A percentile compares a stretch with the other conserved stretches of the same genome.
Conservation (phyloP, 768 basidiomycete genomes). For the Calocybe gangraenosa region DNA sequence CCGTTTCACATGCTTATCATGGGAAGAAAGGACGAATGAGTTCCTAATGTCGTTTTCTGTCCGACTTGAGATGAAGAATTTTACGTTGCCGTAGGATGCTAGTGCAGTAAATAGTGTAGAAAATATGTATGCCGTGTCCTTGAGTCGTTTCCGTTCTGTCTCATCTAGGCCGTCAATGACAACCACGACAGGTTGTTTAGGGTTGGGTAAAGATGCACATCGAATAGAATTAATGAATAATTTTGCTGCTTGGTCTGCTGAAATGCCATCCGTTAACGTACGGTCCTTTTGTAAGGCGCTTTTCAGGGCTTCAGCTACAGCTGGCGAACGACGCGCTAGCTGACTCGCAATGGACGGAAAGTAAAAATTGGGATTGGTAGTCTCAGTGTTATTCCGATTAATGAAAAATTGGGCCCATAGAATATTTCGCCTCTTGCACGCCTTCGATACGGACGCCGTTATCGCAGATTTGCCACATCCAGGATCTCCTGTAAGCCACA, state of each 20-base stretch:
- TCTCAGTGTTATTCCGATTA: slow-evolving; percentile 14
- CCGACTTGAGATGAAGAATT: slow-evolving; percentile 14
- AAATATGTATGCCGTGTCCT: slow-evolving; percentile 9
- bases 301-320: slow-evolving; percentile 5
- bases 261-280: slow-evolving; percentile 9
- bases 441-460: slow-evolving; percentile 14
- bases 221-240: slow-evolving; percentile 12
- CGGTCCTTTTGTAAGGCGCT: slow-evolving; percentile 7
- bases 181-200: slow-evolving; percentile 10
- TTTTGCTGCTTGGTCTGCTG: slow-evolving; percentile 8
- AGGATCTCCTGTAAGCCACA: slow-evolving; percentile 17
- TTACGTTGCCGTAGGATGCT: slow-evolving; percentile 3
- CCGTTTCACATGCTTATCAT: slow-evolving; percentile 7
- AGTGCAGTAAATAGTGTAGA: slow-evolving; percentile 8
- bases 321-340: slow-evolving; percentile 4
- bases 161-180: slow-evolving; percentile 19
- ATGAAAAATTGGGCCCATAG: slow-evolving; percentile 18
- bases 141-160: slow-evolving; percentile 8
- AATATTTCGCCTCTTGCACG: slow-evolving; percentile 9
- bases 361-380: slow-evolving; percentile 13
- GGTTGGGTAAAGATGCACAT: slow-evolving; percentile 3
- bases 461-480: slow-evolving; percentile 17
- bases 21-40: slow-evolving; percentile 1
- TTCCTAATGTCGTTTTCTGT: slow-evolving; percentile 11
- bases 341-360: slow-evolving; percentile 17